A percentile compares a stretch with the other conserved stretches of the same genome.
Conservation (phyloP, 2,329 filamentous ascomycete genomes). For the Colletotrichum paranaense region DNA sequence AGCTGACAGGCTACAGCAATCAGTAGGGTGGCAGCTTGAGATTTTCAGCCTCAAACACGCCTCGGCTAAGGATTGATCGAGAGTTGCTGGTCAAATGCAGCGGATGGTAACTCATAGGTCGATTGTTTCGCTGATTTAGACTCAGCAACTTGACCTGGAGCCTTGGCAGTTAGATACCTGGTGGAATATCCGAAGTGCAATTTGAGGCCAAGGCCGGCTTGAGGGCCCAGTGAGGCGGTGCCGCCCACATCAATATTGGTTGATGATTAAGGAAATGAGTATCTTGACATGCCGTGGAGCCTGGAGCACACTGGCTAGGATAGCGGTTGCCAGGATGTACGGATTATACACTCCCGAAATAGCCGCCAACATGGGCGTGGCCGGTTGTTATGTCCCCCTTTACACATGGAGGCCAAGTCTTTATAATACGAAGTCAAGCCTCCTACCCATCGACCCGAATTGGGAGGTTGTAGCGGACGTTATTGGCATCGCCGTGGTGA, state of each 20-base stretch:
- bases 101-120: background rate
- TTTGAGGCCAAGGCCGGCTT: slow-evolving; percentile 1
- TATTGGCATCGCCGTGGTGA: slow-evolving; percentile 7
- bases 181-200: background rate
- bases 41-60: background rate
- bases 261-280: background rate
- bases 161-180: background rate
- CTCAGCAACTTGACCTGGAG: background rate
- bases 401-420: background rate
- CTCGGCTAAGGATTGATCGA: background rate
- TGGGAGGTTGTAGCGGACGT: background rate
- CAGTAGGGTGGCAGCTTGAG: background rate
- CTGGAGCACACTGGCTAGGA: background rate
- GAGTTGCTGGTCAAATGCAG: background rate
- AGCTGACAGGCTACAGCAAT: background rate
- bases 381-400: background rate
- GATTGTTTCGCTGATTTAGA: background rate
- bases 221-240: slow-evolving; percentile 24
- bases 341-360: background rate
- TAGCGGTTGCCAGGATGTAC: background rate
- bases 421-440: slow-evolving; percentile 5
- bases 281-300: background rate
- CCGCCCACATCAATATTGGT: slow-evolving; percentile 17
- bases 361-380: background rate
- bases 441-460: background rate